A percentile compares a stretch with the other conserved stretches of the same genome.
phyloP scores from a whole-genome alignment of 148 eudicot species.

The Arbutus unedo region DNA sequence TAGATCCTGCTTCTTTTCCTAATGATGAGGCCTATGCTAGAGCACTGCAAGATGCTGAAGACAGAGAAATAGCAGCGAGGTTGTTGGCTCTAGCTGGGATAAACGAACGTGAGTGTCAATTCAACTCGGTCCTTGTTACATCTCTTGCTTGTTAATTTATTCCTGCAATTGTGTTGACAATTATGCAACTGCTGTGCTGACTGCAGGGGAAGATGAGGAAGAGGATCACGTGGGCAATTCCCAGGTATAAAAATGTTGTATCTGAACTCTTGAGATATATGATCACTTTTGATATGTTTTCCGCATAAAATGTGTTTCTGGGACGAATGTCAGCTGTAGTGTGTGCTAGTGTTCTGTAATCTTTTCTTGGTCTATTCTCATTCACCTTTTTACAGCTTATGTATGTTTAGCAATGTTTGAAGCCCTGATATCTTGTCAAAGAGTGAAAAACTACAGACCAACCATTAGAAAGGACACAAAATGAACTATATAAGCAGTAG shows the following conservation, averaged over 20 bases:
- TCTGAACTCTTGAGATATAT: not conserved
- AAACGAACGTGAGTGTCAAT: conserved; percentile 54
- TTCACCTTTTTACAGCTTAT: not conserved
- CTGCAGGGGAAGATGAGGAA: conserved; percentile 54
- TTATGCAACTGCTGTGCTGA: conserved; percentile 17
- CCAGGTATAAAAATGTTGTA: conserved; percentile 48
- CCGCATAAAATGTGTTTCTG: not conserved
- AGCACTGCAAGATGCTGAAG: conserved; percentile 97
- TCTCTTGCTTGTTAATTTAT: not conserved
- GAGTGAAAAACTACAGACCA: not conserved
- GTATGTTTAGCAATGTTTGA: not conserved
- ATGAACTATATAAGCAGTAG: not conserved
- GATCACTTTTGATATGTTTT: not conserved
- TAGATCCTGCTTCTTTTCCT: conserved; percentile 68
- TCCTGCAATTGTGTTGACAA: conserved; percentile 12
- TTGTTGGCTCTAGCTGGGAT: conserved; percentile 77
- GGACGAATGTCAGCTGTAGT: not conserved
- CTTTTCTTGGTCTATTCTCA: not conserved
- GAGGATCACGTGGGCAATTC: conserved; percentile 60
- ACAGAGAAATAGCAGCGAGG: conserved; percentile 90
- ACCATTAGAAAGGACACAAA: not conserved
- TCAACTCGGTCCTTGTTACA: not conserved
- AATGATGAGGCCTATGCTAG: conserved; percentile 95
- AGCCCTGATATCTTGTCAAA: not conserved
- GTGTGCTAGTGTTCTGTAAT: not conserved